Evolutionary conservation across 441 rosid genomes (phyloP), one percentile per base, ranked within the genome.

Genomic region (Pelargonium myrrhifolium): DNA sequence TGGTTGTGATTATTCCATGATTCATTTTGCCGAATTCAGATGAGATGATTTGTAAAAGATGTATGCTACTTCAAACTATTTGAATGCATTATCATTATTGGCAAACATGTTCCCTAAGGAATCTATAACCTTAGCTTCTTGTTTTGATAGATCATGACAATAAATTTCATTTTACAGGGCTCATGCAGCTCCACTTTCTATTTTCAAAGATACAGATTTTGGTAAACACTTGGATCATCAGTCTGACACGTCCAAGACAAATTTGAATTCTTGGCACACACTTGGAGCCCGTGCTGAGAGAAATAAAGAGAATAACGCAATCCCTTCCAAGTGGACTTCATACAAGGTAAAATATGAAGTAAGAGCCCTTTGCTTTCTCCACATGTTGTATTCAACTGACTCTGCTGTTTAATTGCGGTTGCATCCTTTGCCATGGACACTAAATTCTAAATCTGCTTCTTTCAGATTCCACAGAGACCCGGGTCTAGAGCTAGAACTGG

Each of bases 241-340:
- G 58, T 35, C 60, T 18, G 60, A 55, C 22, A 79, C 80, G 73
- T 56, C 85, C 64, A 91, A 74, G 72, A 65, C 72, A 72, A 87
- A 76, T 72, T 68, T 51, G 65, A 82, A 77, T 75, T 72, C 83
- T 3, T 93, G 99, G 99, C 76, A 66, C 42, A 80, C 65, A 72
- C 89, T 93, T 56, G 97, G 96, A 63, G 71, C 77, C 67, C 82
- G 81, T 70, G 85, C 85, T 65, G 92, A 93, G 76, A 90, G 99
- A 74, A 90, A 93, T 85, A 94, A 94, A 81, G 97, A 94, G 80
- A 94, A 94, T 67, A 88, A 71, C 72, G 81, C 89, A 14, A 22
- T 79, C 35, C 97, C 97, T 66, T 55, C 60, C 1, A 55, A 55
- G 24, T 55, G 60, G 60, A 55, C 60, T 2, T 55, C 60, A 8